Percentiles rank a stretch among this genome's conserved stretches.
Conservation (phyloP, 2,329 filamentous ascomycete genomes). For the Cladophialophora chaetospira region DNA sequence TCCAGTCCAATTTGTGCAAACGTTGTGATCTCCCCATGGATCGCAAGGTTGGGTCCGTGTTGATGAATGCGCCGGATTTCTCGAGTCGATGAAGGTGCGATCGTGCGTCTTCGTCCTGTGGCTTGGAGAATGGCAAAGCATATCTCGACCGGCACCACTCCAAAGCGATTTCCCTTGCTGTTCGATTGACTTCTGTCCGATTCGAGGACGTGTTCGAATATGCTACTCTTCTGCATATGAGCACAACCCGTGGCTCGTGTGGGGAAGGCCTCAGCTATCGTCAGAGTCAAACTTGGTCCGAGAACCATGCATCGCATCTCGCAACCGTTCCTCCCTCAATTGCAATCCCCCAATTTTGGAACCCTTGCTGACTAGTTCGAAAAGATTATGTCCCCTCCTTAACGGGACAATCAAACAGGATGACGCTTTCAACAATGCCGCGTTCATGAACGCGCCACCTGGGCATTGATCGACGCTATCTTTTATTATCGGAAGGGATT, state of each 20-base stretch:
- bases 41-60: conserved; percentile 23
- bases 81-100: conserved; percentile 4
- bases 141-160: not conserved
- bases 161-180: not conserved
- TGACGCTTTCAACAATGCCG: conserved; percentile 48
- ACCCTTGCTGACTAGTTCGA: conserved; percentile 34
- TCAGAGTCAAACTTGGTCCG: not conserved
- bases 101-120: not conserved
- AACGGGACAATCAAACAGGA: conserved; percentile 75
- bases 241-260: conserved; percentile 12
- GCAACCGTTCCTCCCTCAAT: not conserved
- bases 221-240: not conserved
- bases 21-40: conserved; percentile 30
- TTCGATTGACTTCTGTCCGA: conserved; percentile 2
- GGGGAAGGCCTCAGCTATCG: not conserved
- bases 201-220: conserved; percentile 10
- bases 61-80: conserved; percentile 23
- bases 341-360: not conserved
- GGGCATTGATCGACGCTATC: conserved; percentile 10
- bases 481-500: not conserved
- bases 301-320: not conserved
- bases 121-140: not conserved
- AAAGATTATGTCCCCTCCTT: conserved; percentile 76
- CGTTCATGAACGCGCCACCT: conserved; percentile 51
- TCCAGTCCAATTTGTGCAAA: conserved; percentile 33